Base-by-base conservation (phyloP, 2,329 filamentous ascomycete species). In the Fonsecaea pugnacius region DNA sequence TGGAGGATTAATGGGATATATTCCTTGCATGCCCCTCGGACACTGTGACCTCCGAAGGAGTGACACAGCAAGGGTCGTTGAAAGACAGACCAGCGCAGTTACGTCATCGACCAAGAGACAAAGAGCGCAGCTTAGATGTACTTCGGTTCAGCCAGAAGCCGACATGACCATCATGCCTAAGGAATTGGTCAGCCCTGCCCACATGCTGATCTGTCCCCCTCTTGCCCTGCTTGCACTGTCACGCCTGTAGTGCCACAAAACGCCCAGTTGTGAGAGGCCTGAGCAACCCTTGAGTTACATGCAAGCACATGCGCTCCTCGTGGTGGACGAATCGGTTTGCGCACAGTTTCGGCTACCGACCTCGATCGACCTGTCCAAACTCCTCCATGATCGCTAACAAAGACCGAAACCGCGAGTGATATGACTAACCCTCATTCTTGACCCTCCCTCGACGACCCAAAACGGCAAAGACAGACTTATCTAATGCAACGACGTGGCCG, bases 391-490 rank as follows among this genome's bases (percentile, higher is more conserved):
- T 48, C 43, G 21, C 9, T 21, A 51, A 12, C 18, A 32, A 51
- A 63, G 24, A 46, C 60, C 60, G 60, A 63, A 58, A 30, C 55
- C 55, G 43, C 54, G 60, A 56, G 36, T 30, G 2, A 79, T 14
- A 38, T 60, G 58, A 60, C 58, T 60, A 60, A 60, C 50, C 36
- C 21, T 32, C 8, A 10, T 16, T 33, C 36, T 36, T 40, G 24
- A 54, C 50, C 58, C 35, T 60, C 21, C 12, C 36, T 54, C 32
- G 50, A 18, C 7, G 33, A 35, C 58, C 12, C 14, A 48, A 36
- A 60, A 60, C 16, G 58, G 58, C 50, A 60, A 60, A 54, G 48
- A 46, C 48, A 3, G 10, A 9, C 32, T 60, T 46, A 51, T 33
- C 43, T 35, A 58, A 48, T 35, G 38, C 35, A 58, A 48, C 32